Percentiles rank a stretch among this genome's conserved stretches.
Conservation (phyloP, 768 basidiomycete genomes). For the Termitomyces sp. region DNA sequence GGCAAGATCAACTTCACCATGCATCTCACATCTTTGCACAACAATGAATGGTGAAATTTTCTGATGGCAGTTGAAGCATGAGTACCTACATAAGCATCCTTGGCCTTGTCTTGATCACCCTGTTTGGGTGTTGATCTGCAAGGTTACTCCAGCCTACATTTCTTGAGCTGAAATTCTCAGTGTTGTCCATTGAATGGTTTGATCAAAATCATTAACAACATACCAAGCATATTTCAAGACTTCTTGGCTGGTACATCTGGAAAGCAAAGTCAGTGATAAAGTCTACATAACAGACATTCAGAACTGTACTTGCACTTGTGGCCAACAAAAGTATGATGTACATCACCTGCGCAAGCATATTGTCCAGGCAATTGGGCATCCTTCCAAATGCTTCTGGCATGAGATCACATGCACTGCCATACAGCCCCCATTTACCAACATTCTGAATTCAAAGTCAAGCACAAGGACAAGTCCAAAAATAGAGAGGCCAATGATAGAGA, state of each 20-base stretch:
- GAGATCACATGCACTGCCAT: too few species aligned
- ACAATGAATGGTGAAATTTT: not conserved
- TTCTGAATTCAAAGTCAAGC: too few species aligned
- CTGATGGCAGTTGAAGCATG: too few species aligned
- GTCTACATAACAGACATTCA: not conserved
- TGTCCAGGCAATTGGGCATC: too few species aligned
- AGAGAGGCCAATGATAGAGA: too few species aligned
- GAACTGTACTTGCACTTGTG: not conserved
- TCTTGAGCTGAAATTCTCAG: not conserved
- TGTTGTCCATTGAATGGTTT: not conserved
- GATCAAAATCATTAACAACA: not conserved
- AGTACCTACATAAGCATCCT: too few species aligned
- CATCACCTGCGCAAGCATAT: too few species aligned
- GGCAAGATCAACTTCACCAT: conserved; percentile 1
- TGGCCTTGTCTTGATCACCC: not conserved
- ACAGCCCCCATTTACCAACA: too few species aligned
- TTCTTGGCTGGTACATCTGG: not conserved
- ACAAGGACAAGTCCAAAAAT: too few species aligned
- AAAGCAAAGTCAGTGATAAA: not conserved
- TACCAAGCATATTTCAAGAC: not conserved
- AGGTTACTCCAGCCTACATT: not conserved
- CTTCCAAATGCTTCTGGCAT: too few species aligned
- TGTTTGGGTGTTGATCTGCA: not conserved
- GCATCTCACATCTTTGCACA: not conserved
- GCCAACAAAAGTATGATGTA: not conserved